Conservation (phyloP, 2,329 filamentous ascomycete genomes). For the Hypoxylon sp. region DNA sequence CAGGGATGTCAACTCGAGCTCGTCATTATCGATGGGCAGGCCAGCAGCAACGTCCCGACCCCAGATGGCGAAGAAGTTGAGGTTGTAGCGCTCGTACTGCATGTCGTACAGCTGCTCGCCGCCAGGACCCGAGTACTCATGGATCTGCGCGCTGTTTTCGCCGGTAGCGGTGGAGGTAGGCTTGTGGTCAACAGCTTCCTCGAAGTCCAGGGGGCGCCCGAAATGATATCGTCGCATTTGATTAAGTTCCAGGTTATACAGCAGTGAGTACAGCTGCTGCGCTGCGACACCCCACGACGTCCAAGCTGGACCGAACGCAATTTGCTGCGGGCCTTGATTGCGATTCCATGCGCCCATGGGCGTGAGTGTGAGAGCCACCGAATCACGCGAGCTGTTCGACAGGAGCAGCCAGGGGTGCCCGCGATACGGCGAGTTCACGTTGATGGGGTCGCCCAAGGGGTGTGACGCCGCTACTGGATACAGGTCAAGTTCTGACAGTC, state of each 20-base stretch:
- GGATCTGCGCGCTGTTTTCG: background rate
- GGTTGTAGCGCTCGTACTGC: constrained; percentile 63
- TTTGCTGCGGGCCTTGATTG: constrained; percentile 35
- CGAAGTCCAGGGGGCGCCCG: constrained; percentile 49
- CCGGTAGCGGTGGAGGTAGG: background rate
- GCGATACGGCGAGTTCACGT: constrained; percentile 52
- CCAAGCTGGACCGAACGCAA: constrained; percentile 58
- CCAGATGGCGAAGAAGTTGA: constrained; percentile 68
- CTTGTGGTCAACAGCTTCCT: constrained; percentile 28
- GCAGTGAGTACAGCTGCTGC: constrained; percentile 62
- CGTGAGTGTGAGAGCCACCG: constrained; percentile 61
- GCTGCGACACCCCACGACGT: constrained; percentile 65
- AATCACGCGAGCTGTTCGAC: constrained; percentile 47
- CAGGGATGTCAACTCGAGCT: constrained; percentile 60
- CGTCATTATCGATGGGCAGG: constrained; percentile 61
- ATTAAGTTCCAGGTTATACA: constrained; percentile 64
- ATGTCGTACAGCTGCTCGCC: constrained; percentile 60
- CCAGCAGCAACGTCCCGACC: constrained; percentile 63
- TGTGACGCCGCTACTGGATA: constrained; percentile 32
- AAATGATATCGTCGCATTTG: constrained; percentile 64
- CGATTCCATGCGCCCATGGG: constrained; percentile 56
- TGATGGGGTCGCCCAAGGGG: constrained; percentile 24
- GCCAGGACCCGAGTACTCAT: constrained; percentile 37
- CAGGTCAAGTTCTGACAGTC: constrained; percentile 52
- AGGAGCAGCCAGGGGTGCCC: constrained; percentile 68